phyloP scores from a whole-genome alignment of 768 basidiomycete genomes.

The Inosperma sp. region DNA sequence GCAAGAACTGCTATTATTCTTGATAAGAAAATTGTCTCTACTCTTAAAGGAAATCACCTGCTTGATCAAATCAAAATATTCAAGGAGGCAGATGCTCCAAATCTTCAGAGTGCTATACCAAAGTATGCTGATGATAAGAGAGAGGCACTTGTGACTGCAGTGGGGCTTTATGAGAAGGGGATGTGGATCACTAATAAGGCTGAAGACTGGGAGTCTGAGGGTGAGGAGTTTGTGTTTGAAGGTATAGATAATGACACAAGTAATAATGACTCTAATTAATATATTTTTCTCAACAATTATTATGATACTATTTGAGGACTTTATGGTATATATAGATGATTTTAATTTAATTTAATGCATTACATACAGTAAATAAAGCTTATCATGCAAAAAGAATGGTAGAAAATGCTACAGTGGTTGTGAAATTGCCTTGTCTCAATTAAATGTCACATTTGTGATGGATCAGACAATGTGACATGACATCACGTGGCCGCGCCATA shows the following conservation, averaged over 20 bases:
- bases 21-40: too few relatives aligned
- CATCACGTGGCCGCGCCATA: neutral
- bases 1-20: too few relatives aligned
- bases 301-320: neutral
- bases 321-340: neutral
- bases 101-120: too few relatives aligned
- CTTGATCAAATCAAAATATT: too few relatives aligned
- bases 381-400: too few relatives aligned
- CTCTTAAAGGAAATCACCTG: too few relatives aligned
- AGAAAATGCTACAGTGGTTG: neutral
- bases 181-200: neutral
- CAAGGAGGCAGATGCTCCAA: too few relatives aligned
- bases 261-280: neutral
- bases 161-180: neutral
- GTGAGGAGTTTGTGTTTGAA: constrained; percentile 1
- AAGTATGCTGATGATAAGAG: too few relatives aligned
- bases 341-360: neutral
- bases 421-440: neutral
- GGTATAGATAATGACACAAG: neutral
- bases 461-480: neutral
- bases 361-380: neutral
- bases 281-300: neutral
- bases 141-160: neutral
- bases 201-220: neutral
- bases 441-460: neutral